phyloP scores from a whole-genome alignment of 805 yeast genomes.

The Saccharomyces kudriavzevii region DNA sequence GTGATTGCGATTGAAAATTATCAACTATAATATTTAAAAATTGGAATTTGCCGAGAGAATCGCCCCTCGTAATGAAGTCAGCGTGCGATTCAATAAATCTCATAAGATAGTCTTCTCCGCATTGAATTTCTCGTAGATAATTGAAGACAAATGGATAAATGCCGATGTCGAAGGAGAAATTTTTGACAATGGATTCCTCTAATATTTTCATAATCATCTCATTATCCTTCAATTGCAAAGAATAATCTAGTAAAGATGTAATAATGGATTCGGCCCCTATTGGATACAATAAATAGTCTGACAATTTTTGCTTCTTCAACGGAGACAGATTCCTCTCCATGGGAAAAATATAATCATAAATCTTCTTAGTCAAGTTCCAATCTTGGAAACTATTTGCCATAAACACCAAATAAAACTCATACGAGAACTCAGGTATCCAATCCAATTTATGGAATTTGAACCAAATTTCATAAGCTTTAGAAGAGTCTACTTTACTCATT shows the following conservation, averaged over 20 bases:
- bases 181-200: conserved; percentile 34
- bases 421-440: conserved; percentile 37
- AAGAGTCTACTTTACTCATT: conserved; percentile 29
- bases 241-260: conserved; percentile 22
- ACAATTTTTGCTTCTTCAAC: conserved; percentile 4
- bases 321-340: conserved; percentile 17
- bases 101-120: conserved; percentile 27
- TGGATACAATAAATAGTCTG: conserved; percentile 21
- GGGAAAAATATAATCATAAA: conserved; percentile 34
- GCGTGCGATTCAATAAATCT: conserved; percentile 33
- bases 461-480: conserved; percentile 33
- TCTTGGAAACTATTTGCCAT: conserved; percentile 30
- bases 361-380: conserved; percentile 28
- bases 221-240: conserved; percentile 25
- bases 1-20: conserved; percentile 17
- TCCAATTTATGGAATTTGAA: conserved; percentile 30
- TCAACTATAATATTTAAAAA: conserved; percentile 25
- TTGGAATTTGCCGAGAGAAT: conserved; percentile 14
- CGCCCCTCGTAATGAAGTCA: conserved; percentile 7
- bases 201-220: conserved; percentile 31
- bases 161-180: conserved; percentile 25
- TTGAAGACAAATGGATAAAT: conserved; percentile 31
- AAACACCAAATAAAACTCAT: conserved; percentile 31
- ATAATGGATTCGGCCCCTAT: conserved; percentile 18
- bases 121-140: conserved; percentile 25